phyloP scores from a whole-genome alignment of 2,329 filamentous ascomycete genomes.

The Thermothelomyces thermophilus region DNA sequence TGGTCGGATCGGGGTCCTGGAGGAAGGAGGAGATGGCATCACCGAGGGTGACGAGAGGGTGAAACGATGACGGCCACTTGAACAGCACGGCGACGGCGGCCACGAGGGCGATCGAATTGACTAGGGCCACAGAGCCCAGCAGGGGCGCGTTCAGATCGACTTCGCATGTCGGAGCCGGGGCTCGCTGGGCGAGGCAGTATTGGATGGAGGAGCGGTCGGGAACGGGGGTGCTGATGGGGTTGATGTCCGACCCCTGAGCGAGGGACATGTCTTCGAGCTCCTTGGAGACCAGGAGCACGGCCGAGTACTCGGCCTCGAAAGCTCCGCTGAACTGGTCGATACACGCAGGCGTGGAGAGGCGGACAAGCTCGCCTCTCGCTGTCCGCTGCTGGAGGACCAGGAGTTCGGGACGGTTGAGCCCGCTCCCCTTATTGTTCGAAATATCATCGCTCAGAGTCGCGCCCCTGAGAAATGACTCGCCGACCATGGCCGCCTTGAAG shows the following conservation, averaged over 20 bases:
- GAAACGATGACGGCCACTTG: conserved; percentile 30
- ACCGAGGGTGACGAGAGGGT: conserved; percentile 43
- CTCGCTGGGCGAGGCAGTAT: conserved; percentile 31
- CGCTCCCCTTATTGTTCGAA: conserved; percentile 31
- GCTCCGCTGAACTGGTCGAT: conserved; percentile 28
- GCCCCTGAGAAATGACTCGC: conserved; percentile 32
- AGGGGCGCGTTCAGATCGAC: conserved; percentile 39
- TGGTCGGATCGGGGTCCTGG: conserved; percentile 38
- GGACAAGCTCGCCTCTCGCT: conserved; percentile 26
- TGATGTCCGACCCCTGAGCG: conserved; percentile 27
- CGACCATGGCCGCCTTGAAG: conserved; percentile 32
- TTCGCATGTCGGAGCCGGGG: conserved; percentile 29
- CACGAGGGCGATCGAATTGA: conserved; percentile 36
- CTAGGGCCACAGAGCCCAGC: conserved; percentile 37
- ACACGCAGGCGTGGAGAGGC: conserved; percentile 30
- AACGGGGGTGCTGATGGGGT: conserved; percentile 10
- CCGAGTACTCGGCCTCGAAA: conserved; percentile 30
- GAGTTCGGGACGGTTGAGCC: conserved; percentile 31
- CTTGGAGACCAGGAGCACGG: conserved; percentile 32
- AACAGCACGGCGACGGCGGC: conserved; percentile 29
- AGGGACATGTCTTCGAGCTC: conserved; percentile 28
- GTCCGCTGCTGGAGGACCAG: conserved; percentile 32
- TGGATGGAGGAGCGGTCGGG: conserved; percentile 26
- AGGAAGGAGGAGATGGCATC: conserved; percentile 48
- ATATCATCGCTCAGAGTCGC: conserved; percentile 33